A percentile compares a stretch with the other conserved stretches of the same genome.
phyloP scores from a whole-genome alignment of 1,284 basidiomycete species.

The Boletus smithii region DNA sequence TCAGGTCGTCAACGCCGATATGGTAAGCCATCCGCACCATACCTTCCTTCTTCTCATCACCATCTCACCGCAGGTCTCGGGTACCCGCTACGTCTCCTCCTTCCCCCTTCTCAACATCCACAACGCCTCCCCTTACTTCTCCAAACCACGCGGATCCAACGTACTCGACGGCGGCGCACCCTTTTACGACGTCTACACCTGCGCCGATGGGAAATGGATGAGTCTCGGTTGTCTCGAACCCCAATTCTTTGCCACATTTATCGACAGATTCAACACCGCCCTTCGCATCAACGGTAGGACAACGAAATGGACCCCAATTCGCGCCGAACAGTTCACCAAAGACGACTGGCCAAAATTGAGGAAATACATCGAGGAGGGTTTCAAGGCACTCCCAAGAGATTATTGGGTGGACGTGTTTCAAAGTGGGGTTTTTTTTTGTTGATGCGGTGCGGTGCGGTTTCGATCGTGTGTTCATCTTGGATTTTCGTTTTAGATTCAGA shows the following conservation, averaged over 20 bases:
- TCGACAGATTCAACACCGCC: constrained; percentile 52
- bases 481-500: constrained; percentile 53
- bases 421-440: constrained; percentile 42
- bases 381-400: constrained; percentile 57
- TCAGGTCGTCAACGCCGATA: constrained; percentile 75
- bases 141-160: constrained; percentile 55
- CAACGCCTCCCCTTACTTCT: constrained; percentile 39
- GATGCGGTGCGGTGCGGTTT: background rate
- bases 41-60: background rate
- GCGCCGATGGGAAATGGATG: constrained; percentile 72
- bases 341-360: constrained; percentile 60
- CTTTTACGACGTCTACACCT: constrained; percentile 74
- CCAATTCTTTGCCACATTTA: constrained; percentile 63
- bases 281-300: constrained; percentile 43
- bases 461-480: background rate
- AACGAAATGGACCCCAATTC: constrained; percentile 51
- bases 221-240: constrained; percentile 74
- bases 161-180: constrained; percentile 77
- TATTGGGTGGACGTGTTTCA: constrained; percentile 71
- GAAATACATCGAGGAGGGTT: constrained; percentile 61
- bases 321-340: constrained; percentile 48
- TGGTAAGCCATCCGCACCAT: constrained; percentile 45
- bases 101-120: constrained; percentile 61
- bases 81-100: constrained; percentile 71
- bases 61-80: constrained; percentile 57